Conservation (phyloP, 2,329 filamentous ascomycete genomes). For the Cordyceps javanica region DNA sequence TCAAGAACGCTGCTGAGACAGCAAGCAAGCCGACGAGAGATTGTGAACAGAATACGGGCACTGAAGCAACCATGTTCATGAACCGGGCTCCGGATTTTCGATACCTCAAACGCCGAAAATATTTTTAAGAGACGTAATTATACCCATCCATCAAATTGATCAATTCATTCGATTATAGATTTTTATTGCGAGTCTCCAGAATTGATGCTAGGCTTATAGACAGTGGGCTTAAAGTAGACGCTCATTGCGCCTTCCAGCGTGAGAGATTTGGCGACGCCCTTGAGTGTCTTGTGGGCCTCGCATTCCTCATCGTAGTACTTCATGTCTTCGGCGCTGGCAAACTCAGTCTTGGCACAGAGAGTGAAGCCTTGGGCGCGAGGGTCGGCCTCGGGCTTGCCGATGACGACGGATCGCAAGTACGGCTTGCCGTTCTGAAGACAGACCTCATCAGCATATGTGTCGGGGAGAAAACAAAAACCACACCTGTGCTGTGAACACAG, state of each 20-base stretch:
- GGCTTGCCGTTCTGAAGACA: constrained; percentile 58
- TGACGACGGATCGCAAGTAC: constrained; percentile 57
- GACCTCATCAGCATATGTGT: not conserved
- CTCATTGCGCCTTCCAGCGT: constrained; percentile 32
- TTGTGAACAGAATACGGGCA: not conserved
- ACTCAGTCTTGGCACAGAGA: constrained; percentile 55
- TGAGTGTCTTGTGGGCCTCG: constrained; percentile 36
- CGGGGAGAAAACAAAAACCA: not conserved
- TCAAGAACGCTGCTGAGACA: not conserved
- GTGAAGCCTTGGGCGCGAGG: constrained; percentile 60
- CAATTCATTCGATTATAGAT: not conserved
- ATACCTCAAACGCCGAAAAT: not conserved
- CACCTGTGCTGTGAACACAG: not conserved
- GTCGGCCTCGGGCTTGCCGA: constrained; percentile 49
- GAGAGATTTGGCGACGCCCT: constrained; percentile 28
- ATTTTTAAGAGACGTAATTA: not conserved
- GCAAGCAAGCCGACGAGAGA: not conserved
- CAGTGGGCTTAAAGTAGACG: constrained; percentile 34
- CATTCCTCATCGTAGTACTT: constrained; percentile 59
- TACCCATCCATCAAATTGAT: not conserved
- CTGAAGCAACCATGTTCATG: not conserved
- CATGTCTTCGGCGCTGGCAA: constrained; percentile 61
- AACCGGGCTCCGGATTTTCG: not conserved
- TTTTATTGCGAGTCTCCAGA: constrained; percentile 10
- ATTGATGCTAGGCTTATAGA: constrained; percentile 16